phyloP scores from a whole-genome alignment of 2,329 filamentous ascomycete species.

The Monosporascus sp. region DNA sequence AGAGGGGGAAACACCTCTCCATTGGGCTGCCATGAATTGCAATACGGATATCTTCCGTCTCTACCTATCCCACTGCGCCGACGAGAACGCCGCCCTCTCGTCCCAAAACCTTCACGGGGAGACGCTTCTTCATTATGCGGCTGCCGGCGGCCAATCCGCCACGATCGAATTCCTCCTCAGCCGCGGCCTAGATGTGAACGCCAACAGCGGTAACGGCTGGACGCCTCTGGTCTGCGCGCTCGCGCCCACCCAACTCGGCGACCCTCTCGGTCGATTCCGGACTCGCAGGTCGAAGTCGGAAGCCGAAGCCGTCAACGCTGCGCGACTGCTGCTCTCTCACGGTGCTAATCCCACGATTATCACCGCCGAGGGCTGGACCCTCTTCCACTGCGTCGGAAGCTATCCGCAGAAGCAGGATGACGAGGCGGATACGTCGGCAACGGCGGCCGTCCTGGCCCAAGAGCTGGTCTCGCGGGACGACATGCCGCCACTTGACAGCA shows the following conservation, averaged over 20 bases:
- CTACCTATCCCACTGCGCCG: conserved; percentile 3
- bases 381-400: conserved; percentile 16
- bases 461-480: too few relatives aligned
- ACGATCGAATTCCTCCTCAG: conserved; percentile 13
- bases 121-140: conserved; percentile 24
- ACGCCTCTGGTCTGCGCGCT: conserved; percentile 26
- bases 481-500: too few relatives aligned
- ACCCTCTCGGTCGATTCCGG: background rate
- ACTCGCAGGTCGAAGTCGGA: background rate
- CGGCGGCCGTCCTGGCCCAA: too few relatives aligned
- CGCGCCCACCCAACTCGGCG: background rate
- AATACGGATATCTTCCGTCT: too few relatives aligned
- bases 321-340: conserved; percentile 15
- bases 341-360: conserved; percentile 12
- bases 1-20: conserved; percentile 17
- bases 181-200: conserved; percentile 16
- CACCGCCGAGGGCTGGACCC: conserved; percentile 21
- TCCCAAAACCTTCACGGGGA: conserved; percentile 14
- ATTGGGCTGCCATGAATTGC: conserved; percentile 7
- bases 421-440: background rate
- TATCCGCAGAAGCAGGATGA: background rate
- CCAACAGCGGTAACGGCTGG: conserved; percentile 19
- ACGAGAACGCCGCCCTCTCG: conserved; percentile 1
- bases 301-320: conserved; percentile 3
- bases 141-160: conserved; percentile 16